Base-by-base conservation (phyloP, 139 green algal species). In the Volvox africanus region DNA sequence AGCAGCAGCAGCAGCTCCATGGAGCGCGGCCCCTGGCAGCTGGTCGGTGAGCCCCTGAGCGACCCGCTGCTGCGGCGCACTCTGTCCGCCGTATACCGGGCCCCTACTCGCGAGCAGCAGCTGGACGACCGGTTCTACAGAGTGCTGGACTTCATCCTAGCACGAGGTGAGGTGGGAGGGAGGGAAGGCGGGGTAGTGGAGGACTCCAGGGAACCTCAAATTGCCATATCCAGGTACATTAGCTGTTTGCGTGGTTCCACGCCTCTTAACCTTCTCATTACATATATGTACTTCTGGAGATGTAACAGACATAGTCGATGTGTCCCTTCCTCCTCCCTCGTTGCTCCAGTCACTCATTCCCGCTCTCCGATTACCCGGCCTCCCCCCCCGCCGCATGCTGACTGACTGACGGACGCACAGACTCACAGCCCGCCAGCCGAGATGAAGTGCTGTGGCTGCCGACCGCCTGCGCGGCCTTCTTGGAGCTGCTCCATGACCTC, bases 401-500 rank as follows among this genome's bases (percentile, higher is more conserved):
- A 62, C 12, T 67, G 44, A 30, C 50, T 44, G n/a, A n/a, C n/a
- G n/a, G n/a, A n/a, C n/a, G n/a, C n/a, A 1, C 90, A 91, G 90
- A 93, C 67, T 30, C 80, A 24, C 79, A 89, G 36, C 69, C 82
- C 30, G 30, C 28, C 55, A 85, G 67, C 35, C 82, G 78, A 0
- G 82, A 87, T 3, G 94, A 95, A 76, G 79, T 93, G 33, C 73
- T 97, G 55, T 98, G 91, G 78, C 87, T 98, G 89, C 96, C 96
- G 35, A 98, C 96, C 1, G 93, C 87, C 68, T 92, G 79, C 78
- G 80, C 97, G 88, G 85, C 93, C 35, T 95, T 99, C 55, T 80
- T 99, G 78, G 94, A 98, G 30, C 82, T 93, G 28, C 89, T 99
- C 36, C 93, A 97, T 85, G 69, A 61, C 6, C 91, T 93, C 26